A percentile compares a stretch with the other conserved stretches of the same genome.
Evolutionary conservation across 805 yeast species (phyloP).

Genomic region (Yueomyces sp.): DNA sequence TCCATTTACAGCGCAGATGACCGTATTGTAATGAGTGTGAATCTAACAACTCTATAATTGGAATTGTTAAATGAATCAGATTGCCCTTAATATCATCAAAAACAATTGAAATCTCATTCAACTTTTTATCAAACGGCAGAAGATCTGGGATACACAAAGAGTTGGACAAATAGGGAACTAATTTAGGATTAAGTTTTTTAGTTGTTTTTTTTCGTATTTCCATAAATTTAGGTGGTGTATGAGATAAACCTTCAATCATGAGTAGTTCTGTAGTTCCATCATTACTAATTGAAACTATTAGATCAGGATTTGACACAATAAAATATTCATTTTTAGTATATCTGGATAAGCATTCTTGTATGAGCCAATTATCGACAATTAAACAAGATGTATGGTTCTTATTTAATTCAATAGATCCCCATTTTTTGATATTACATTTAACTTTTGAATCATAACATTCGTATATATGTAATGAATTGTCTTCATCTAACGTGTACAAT

Average conservation of each 20-base stretch:
- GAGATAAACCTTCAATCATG: slow-evolving; percentile 38
- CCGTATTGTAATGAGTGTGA: slow-evolving; percentile 9
- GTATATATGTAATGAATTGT: slow-evolving; percentile 53
- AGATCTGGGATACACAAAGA: slow-evolving; percentile 27
- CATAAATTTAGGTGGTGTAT: slow-evolving; percentile 43
- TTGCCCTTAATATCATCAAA: slow-evolving; percentile 34
- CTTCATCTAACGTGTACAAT: slow-evolving; percentile 51
- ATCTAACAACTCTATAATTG: slow-evolving; percentile 12
- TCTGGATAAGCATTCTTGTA: slow-evolving; percentile 16
- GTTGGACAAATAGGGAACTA: slow-evolving; percentile 22
- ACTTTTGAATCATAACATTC: slow-evolving; percentile 47
- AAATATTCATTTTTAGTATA: slow-evolving; percentile 3
- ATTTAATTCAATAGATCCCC: slow-evolving; percentile 35
- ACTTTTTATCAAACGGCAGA: slow-evolving; percentile 11
- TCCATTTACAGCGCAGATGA: slow-evolving; percentile 40
- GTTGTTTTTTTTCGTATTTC: slow-evolving; percentile 26
- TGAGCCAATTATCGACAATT: slow-evolving; percentile 29
- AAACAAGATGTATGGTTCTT: slow-evolving; percentile 22
- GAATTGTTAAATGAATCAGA: slow-evolving; percentile 23
- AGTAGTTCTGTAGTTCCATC: slow-evolving; percentile 31
- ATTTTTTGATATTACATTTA: slow-evolving; percentile 40
- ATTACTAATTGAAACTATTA: slow-evolving; percentile 29
- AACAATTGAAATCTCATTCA: slow-evolving; percentile 26
- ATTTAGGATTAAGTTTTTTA: slow-evolving; percentile 10
- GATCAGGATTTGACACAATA: slow-evolving; percentile 26